These are phyloP conservation scores for Debaryomyces prosopidis DNA, from an alignment of 805 yeast species.

Conservation along the genomic window DNA sequence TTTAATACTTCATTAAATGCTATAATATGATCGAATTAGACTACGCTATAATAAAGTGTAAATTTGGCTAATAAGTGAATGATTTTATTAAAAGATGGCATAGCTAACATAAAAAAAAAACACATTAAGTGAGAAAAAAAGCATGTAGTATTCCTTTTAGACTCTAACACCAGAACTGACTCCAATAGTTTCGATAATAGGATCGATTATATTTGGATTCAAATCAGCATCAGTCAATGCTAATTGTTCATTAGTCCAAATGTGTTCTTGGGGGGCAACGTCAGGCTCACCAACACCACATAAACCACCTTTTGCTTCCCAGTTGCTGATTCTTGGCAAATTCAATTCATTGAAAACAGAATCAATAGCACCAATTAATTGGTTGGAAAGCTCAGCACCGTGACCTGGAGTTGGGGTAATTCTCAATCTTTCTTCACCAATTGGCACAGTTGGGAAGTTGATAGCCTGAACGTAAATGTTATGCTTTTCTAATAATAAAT, in stretches of 20 bases:
- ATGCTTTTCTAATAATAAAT: conserved; percentile 78
- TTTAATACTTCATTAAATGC: too few relatives aligned
- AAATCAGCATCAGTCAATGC: conserved; percentile 59
- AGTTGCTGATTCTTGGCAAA: conserved; percentile 73
- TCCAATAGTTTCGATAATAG: conserved; percentile 61
- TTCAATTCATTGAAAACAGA: conserved; percentile 73
- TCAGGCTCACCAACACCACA: conserved; percentile 79
- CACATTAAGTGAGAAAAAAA: neutral
- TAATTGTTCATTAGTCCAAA: conserved; percentile 89
- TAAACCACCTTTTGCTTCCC: conserved; percentile 82
- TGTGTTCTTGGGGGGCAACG: conserved; percentile 51
- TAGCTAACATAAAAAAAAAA: neutral
- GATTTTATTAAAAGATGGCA: neutral
- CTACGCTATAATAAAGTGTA: too few relatives aligned
- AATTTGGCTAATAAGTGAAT: too few relatives aligned
- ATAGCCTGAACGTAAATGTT: conserved; percentile 96
- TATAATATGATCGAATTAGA: too few relatives aligned
- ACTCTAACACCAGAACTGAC: conserved; percentile 65
- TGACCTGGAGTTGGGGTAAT: conserved; percentile 99
- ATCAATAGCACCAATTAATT: conserved; percentile 76
- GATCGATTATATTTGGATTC: conserved; percentile 66
- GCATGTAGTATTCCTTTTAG: conserved; percentile 5
- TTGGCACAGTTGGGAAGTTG: conserved; percentile 96
- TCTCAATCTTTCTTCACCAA: conserved; percentile 94
- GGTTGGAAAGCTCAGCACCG: conserved; percentile 69